Evolutionary conservation across 352 stramenopile genomes (phyloP), one percentile per base, ranked within the genome.

Genomic region (Blastocystis sp.): DNA sequence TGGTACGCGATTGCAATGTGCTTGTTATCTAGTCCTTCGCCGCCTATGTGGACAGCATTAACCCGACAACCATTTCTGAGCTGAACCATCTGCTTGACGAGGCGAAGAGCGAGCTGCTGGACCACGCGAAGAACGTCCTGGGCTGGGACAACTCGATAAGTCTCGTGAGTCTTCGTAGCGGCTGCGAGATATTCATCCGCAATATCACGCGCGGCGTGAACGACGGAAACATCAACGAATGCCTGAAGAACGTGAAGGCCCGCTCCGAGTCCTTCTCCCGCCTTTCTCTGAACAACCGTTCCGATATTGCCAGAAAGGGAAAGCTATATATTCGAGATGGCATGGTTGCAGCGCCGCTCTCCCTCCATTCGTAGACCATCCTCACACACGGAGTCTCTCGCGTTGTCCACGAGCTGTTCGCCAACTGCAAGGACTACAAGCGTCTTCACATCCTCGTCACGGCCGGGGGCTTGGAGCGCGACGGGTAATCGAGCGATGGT

Each of bases 381-480:
- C 67, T 88, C 11, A 88, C 67, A 9, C 78, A 88, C 52, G 78
- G 78, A 28, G 53, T 88, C 2, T 88, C 78, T 2, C 56, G 78
- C 23, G 78, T 88, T 5, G 78, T 88, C 19, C 28, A 62, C 21
- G 78, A 88, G 11, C 45, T 88, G 19, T 23, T 79, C 23, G 43
- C 62, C n/a, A 62, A 48, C 59, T 79, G 78, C 61, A 88, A 78
- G 34, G 56, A 66, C 60, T 59, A 70, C 45, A 88, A 88, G 41
- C 45, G 67, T 77, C 64, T 88, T 61, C 45, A 74, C 19, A 48
- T 88, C 28, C 45, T 84, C 17, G 78, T 88, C 10, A 79, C 67
- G 1, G 78, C 52, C 1, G 61, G 78, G 5, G 78, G 78, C 19
- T 45, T 79, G 9, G 61, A 78, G 56, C 64, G 67, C 7, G 78